Percentiles rank a stretch among this genome's conserved stretches.
Evolutionary conservation across 2,329 filamentous ascomycete species (phyloP).

Genomic region (Tolypocladium sp.): DNA sequence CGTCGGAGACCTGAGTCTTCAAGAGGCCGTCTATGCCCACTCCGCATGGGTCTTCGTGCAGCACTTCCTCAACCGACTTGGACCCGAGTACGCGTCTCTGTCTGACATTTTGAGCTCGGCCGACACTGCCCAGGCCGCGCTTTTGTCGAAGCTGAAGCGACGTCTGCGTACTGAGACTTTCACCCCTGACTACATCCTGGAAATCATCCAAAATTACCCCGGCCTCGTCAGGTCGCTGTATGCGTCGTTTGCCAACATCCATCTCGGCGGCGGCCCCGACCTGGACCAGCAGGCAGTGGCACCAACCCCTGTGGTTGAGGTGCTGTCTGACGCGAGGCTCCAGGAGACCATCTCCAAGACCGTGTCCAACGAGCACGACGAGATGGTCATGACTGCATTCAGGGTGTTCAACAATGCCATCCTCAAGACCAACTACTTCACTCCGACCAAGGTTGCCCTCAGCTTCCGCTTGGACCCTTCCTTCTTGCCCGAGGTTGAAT

Average conservation of each 20-base stretch:
- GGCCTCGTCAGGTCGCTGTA: conserved; percentile 81
- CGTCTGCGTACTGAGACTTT: conserved; percentile 93
- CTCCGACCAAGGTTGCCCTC: conserved; percentile 93
- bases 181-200: conserved; percentile 93
- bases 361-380: conserved; percentile 88
- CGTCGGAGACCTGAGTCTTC: conserved; percentile 75
- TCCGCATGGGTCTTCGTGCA: conserved; percentile 97
- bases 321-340: conserved; percentile 66
- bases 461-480: conserved; percentile 87
- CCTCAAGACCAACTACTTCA: conserved; percentile 96
- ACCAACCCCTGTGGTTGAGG: conserved; percentile 50
- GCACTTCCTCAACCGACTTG: conserved; percentile 94
- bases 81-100: conserved; percentile 83
- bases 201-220: conserved; percentile 91
- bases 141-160: conserved; percentile 91
- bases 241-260: conserved; percentile 80
- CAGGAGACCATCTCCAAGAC: conserved; percentile 70
- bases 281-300: conserved; percentile 42
- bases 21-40: conserved; percentile 96
- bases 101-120: conserved; percentile 69
- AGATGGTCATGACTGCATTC: conserved; percentile 97
- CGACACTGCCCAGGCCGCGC: conserved; percentile 77
- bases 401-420: conserved; percentile 88
- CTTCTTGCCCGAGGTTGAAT: conserved; percentile 87
- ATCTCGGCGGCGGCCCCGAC: conserved; percentile 50